phyloP scores from a whole-genome alignment of 2,329 filamentous ascomycete species.

The Cladorrhinum sp. region DNA sequence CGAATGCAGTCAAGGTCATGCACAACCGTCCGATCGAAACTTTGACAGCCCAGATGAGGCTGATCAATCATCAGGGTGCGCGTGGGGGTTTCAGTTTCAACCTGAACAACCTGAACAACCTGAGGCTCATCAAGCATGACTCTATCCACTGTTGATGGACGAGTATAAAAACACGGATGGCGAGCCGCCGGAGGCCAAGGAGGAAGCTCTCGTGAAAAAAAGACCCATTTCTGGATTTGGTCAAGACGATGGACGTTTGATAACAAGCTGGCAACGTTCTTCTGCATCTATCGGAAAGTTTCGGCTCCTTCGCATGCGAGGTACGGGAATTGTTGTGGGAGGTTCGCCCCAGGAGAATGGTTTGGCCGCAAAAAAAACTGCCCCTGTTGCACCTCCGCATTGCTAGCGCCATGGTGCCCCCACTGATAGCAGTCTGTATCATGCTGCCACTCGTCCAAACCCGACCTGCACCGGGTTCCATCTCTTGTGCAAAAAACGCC shows the following conservation, averaged over 20 bases:
- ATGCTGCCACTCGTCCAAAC: conserved; percentile 19
- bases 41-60: not conserved
- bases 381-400: not conserved
- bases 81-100: not conserved
- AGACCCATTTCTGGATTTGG: not conserved
- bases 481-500: not conserved
- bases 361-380: conserved; percentile 16
- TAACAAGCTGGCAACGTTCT: not conserved
- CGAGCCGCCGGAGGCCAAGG: not conserved
- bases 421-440: conserved; percentile 3
- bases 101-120: not conserved
- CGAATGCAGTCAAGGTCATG: not conserved
- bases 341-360: conserved; percentile 14
- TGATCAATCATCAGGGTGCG: conserved; percentile 7
- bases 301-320: conserved; percentile 11
- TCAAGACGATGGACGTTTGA: not conserved
- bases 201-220: not conserved
- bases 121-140: too few species aligned
- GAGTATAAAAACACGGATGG: not conserved
- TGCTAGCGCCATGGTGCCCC: conserved; percentile 13
- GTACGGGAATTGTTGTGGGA: not conserved
- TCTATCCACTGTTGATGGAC: not conserved
- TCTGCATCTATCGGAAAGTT: conserved; percentile 13
- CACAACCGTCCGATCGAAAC: not conserved
- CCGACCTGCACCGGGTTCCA: conserved; percentile 16